Evolutionary conservation across 331 rosid genomes (phyloP).

Genomic region (Cucumis variabilis): DNA sequence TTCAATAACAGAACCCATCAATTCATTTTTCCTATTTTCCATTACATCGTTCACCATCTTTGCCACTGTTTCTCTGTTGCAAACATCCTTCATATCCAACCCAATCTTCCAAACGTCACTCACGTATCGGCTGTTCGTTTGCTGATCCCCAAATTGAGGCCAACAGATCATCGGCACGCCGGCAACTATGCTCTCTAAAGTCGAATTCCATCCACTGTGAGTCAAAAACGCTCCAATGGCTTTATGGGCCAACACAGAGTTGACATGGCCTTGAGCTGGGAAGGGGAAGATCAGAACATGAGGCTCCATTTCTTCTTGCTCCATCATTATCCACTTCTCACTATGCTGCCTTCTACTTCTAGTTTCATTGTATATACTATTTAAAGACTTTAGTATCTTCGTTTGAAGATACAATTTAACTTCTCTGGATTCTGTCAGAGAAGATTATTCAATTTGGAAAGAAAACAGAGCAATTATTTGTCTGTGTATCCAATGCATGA

Average conservation of each 20-base stretch:
- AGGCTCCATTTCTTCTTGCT: neutral
- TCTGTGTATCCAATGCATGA: no score
- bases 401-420: no score
- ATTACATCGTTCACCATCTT: slow-evolving; percentile 34
- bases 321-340: neutral
- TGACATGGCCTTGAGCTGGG: slow-evolving; percentile 46
- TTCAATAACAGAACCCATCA: neutral
- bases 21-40: neutral
- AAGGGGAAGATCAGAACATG: slow-evolving; percentile 42
- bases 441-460: no score
- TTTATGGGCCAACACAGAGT: slow-evolving; percentile 45
- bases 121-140: slow-evolving; percentile 40
- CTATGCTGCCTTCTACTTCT: neutral
- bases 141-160: slow-evolving; percentile 43
- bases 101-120: slow-evolving; percentile 48
- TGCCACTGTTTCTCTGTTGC: slow-evolving; percentile 28
- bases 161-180: slow-evolving; percentile 50
- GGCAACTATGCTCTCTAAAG: slow-evolving; percentile 43
- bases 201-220: slow-evolving; percentile 54
- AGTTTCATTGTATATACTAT: no score
- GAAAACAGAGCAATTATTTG: no score
- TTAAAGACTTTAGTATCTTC: no score
- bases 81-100: slow-evolving; percentile 45
- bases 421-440: no score
- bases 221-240: slow-evolving; percentile 48